phyloP scores from a whole-genome alignment of 106 monocot species.

The Acorus calamus region DNA sequence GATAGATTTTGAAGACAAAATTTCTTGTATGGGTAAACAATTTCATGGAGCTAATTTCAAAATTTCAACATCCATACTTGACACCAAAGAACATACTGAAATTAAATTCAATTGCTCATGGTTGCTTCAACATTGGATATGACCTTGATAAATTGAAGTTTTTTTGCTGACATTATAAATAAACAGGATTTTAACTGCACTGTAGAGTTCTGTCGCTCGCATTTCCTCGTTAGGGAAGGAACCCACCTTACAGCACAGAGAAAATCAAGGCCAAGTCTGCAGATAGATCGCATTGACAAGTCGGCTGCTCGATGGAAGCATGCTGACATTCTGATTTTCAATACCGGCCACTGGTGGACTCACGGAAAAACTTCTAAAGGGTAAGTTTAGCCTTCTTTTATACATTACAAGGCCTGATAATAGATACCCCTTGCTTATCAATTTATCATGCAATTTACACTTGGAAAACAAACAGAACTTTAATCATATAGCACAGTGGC shows the following conservation, averaged over 20 bases:
- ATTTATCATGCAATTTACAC: not conserved
- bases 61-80: too few species aligned
- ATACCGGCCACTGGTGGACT: constrained; percentile 98
- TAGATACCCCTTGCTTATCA: not conserved
- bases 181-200: constrained; percentile 81
- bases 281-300: constrained; percentile 78
- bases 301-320: constrained; percentile 71
- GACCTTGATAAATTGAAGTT: not conserved
- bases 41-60: too few species aligned
- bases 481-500: not conserved
- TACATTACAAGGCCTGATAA: not conserved
- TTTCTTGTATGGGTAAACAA: too few species aligned
- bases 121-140: too few species aligned
- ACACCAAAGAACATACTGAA: too few species aligned
- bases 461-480: not conserved
- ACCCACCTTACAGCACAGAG: constrained; percentile 40
- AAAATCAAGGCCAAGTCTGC: constrained; percentile 55
- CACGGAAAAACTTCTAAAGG: constrained; percentile 92
- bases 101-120: too few species aligned
- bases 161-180: not conserved
- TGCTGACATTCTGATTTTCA: constrained; percentile 79
- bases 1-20: too few species aligned
- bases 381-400: constrained; percentile 22
- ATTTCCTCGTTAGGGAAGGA: constrained; percentile 86
- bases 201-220: constrained; percentile 75